A percentile compares a stretch with the other conserved stretches of the same genome.
Conservation (phyloP, 768 basidiomycete species). For the Auricularia sp. region DNA sequence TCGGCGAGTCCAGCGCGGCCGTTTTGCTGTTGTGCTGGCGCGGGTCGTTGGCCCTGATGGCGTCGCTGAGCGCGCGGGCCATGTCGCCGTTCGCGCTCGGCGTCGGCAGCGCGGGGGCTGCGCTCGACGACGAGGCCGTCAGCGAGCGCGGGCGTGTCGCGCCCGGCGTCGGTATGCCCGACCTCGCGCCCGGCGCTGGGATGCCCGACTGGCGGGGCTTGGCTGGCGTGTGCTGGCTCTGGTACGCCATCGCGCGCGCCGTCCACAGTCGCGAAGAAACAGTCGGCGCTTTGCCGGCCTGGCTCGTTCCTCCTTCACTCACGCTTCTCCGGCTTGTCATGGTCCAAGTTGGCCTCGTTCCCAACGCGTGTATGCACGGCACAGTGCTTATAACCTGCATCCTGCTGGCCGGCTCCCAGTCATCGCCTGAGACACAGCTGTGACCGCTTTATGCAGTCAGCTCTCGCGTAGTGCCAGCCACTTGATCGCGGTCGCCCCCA, state of each 20-base stretch:
- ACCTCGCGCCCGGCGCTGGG: conserved; percentile 60
- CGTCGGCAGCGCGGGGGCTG: conserved; percentile 31
- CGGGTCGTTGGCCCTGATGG: conserved; percentile 73
- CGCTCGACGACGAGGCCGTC: neutral
- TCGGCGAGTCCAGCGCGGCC: conserved; percentile 30
- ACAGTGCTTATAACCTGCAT: too few species aligned
- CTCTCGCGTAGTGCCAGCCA: too few species aligned
- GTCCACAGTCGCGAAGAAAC: neutral
- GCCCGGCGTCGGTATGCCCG: conserved; percentile 14
- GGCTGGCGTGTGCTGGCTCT: neutral
- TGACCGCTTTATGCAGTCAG: too few species aligned
- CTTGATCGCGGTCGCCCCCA: too few species aligned
- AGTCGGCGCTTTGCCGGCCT: too few species aligned
- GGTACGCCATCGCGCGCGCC: neutral
- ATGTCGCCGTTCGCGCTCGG: conserved; percentile 28
- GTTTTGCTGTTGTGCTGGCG: conserved; percentile 47
- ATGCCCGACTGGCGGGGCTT: conserved; percentile 28
- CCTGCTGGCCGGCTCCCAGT: too few species aligned
- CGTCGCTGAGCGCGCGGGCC: conserved; percentile 62
- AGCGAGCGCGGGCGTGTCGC: conserved; percentile 42
- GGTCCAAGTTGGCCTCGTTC: too few species aligned
- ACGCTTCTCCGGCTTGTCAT: too few species aligned
- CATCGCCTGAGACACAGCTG: too few species aligned
- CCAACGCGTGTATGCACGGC: too few species aligned
- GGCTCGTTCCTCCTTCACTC: too few species aligned